Percentiles rank a stretch among this genome's conserved stretches.
These are phyloP conservation scores for Boletellus emodensis DNA, from an alignment of 768 basidiomycete species.

Conservation along the genomic window DNA sequence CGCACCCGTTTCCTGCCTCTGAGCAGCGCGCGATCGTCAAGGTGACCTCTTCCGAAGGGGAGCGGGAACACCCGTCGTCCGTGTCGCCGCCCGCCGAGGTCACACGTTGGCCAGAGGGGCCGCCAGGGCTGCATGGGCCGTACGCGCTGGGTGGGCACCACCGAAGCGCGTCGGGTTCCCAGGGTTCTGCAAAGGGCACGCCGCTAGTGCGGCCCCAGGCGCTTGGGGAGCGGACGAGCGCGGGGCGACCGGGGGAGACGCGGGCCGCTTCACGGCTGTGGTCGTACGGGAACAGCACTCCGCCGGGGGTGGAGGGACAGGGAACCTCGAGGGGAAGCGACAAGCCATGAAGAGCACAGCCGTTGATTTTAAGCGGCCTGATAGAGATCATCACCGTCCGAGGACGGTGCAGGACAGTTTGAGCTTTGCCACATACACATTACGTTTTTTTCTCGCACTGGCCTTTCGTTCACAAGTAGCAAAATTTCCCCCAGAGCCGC, in stretches of 20 bases:
- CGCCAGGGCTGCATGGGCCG: conserved; percentile 11
- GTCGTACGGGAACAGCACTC: conserved; percentile 16
- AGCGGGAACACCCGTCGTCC: conserved; percentile 37
- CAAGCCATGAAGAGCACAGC: conserved; percentile 19
- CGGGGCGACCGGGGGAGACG: conserved; percentile 19
- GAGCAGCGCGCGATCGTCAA: conserved; percentile 31
- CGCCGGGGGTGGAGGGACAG: conserved; percentile 10
- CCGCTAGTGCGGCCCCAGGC: conserved; percentile 15
- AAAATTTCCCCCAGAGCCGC: conserved; percentile 9
- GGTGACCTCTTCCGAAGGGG: conserved; percentile 42
- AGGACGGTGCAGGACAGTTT: too few species aligned
- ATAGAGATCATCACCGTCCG: too few species aligned
- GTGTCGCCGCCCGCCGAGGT: conserved; percentile 47
- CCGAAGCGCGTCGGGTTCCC: conserved; percentile 15
- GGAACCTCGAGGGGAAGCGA: conserved; percentile 14
- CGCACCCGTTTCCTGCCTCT: conserved; percentile 48
- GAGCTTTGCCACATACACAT: conserved; percentile 1
- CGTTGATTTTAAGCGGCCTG: too few species aligned
- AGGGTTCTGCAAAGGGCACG: conserved; percentile 19
- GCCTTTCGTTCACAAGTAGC: too few species aligned
- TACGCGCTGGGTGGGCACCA: conserved; percentile 19
- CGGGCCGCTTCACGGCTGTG: conserved; percentile 19
- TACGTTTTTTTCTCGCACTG: too few species aligned
- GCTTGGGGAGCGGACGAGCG: conserved; percentile 17
- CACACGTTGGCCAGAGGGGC: conserved; percentile 42